Base-by-base conservation (phyloP, 352 stramenopile genomes). In the Globisporangium alternatum region DNA sequence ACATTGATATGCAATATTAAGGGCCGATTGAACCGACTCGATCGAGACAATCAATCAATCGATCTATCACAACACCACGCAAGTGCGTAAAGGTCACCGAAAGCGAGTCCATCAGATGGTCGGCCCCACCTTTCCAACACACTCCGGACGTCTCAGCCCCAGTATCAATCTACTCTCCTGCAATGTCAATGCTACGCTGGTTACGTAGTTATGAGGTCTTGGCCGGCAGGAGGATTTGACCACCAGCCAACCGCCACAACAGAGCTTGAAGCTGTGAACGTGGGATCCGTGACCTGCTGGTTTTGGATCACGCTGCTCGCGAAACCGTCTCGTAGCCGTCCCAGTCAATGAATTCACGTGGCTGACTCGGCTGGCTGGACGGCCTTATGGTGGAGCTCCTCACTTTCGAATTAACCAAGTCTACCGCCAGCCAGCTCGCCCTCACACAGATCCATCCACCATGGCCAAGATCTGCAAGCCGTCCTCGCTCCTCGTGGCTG, bases 401-500 rank as follows among this genome's bases (percentile, higher is more conserved):
- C 56, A 62, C 39, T 62, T 44, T 62, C 31, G 44, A 44, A 62
- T 62, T 41, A 31, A 15, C 39, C 56, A 49, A 45, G 56, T 54
- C 41, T 3, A 28, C 39, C 28, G 33, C 21, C 54, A 60, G 10
- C 33, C 49, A 55, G 49, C 49, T 55, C 28, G 25, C 13, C n/a
- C 31, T 10, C 52, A 57, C 31, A 44, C 31, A 57, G 0, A 52
- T 10, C 13, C 12, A 57, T 30, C 30, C 19, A 45, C 39, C 22
- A 66, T 66, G 60, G n/a, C 37, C 15, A 60, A 60, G 35, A 60
- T 33, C 60, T 55, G 39, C 60, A 53, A 60, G 37, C 31, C 60
- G 31, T 66, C 28, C 15, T 58, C 56, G 22, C 60, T 59, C 51
- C 35, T 58, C 41, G 39, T 51, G 44, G 31, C 51, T 43, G 41